Conservation (phyloP, 257 asterid species). For the Rhazya stricta region DNA sequence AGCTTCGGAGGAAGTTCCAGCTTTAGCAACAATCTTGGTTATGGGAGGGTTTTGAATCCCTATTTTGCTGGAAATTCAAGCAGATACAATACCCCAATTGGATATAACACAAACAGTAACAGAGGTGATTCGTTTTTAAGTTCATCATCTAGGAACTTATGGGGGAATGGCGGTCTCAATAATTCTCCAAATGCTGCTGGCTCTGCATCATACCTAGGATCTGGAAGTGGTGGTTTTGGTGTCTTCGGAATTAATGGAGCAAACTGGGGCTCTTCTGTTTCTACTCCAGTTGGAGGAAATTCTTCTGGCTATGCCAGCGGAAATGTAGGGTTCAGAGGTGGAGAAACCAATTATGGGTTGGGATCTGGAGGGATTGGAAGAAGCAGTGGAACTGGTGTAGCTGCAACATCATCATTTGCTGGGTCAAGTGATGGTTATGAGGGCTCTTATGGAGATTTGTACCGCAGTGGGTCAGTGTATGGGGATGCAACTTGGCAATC, state of each 20-base stretch:
- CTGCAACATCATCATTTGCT: conserved; percentile 44
- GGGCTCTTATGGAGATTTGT: conserved; percentile 38
- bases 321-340: conserved; percentile 51
- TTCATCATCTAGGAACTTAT: conserved; percentile 47
- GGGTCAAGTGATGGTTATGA: conserved; percentile 44
- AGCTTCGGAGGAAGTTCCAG: conserved; percentile 53
- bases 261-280: conserved; percentile 66
- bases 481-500: conserved; percentile 48
- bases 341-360: conserved; percentile 47
- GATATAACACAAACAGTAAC: conserved; percentile 47
- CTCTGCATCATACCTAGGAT: conserved; percentile 55
- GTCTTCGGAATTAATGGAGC: conserved; percentile 59
- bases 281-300: conserved; percentile 45
- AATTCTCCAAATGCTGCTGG: conserved; percentile 43
- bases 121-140: conserved; percentile 51
- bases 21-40: conserved; percentile 55
- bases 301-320: conserved; percentile 49
- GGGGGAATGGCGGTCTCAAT: conserved; percentile 66
- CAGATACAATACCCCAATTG: conserved; percentile 65
- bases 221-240: conserved; percentile 55
- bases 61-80: conserved; percentile 49
- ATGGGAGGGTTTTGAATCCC: conserved; percentile 56
- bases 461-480: conserved; percentile 32
- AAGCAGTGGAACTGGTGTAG: conserved; percentile 40
- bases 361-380: conserved; percentile 66